Conservation (phyloP, 2,329 filamentous ascomycete species). For the Paecilomyces niveus region DNA sequence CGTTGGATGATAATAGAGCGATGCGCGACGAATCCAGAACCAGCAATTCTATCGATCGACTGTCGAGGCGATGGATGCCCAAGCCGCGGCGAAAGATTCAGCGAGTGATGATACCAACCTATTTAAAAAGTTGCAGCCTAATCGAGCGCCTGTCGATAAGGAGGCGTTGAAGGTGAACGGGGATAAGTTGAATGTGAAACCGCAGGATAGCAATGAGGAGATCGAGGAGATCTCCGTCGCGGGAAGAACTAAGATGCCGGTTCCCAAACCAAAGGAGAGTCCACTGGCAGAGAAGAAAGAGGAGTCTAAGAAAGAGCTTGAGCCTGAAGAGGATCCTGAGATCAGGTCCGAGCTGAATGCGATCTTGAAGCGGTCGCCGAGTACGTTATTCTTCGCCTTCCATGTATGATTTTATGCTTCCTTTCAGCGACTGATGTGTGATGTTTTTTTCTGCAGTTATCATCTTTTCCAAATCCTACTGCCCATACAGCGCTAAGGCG, state of each 20-base stretch:
- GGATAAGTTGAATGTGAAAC: constrained; percentile 32
- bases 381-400: constrained; percentile 45
- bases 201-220: constrained; percentile 26
- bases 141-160: constrained; percentile 61
- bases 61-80: constrained; percentile 46
- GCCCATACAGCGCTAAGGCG: constrained; percentile 75
- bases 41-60: constrained; percentile 51
- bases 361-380: constrained; percentile 77
- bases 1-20: constrained; percentile 22
- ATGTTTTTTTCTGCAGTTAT: constrained; percentile 54
- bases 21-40: constrained; percentile 32
- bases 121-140: constrained; percentile 61
- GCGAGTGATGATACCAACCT: constrained; percentile 53
- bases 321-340: constrained; percentile 17
- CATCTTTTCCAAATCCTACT: constrained; percentile 94
- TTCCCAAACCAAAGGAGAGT: constrained; percentile 28
- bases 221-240: constrained; percentile 45
- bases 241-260: constrained; percentile 47
- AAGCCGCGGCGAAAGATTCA: constrained; percentile 32
- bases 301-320: constrained; percentile 28
- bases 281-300: constrained; percentile 45
- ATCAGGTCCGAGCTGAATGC: constrained; percentile 65
- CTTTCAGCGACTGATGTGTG: constrained; percentile 5
- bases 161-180: constrained; percentile 58
- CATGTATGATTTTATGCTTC: not conserved